These are phyloP conservation scores for Solanum infundibuliforme DNA, from an alignment of 257 asterid genomes.

Conservation along the genomic window DNA sequence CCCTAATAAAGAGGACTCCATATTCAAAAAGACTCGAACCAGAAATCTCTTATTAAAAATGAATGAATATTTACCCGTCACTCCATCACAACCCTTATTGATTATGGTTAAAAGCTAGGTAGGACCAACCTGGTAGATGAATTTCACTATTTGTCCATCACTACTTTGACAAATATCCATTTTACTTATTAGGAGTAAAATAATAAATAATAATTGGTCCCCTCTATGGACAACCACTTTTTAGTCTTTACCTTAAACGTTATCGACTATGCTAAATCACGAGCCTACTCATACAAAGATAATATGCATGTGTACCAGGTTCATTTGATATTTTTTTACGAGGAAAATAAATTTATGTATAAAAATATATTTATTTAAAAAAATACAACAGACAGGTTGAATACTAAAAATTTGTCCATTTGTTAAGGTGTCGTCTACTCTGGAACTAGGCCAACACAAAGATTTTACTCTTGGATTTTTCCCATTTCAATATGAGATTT, in stretches of 20 bases:
- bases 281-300: neutral
- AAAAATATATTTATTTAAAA: too few relatives aligned
- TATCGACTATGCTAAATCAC: neutral
- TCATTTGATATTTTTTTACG: neutral
- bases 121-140: neutral
- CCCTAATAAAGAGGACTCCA: neutral
- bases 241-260: neutral
- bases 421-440: neutral
- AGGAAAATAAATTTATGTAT: neutral
- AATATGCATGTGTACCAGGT: neutral
- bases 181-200: neutral
- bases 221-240: neutral
- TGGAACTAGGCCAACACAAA: neutral
- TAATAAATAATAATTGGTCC: neutral
- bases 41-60: too few relatives aligned
- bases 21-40: rapidly evolving
- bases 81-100: neutral
- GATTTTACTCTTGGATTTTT: neutral
- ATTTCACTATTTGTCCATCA: neutral
- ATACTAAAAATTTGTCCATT: neutral
- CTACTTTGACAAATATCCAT: neutral
- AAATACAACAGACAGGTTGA: neutral
- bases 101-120: neutral
- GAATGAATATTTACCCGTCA: neutral
- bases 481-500: neutral